Conservation (phyloP, 768 basidiomycete genomes). For the Neoboletus brunneissimus region DNA sequence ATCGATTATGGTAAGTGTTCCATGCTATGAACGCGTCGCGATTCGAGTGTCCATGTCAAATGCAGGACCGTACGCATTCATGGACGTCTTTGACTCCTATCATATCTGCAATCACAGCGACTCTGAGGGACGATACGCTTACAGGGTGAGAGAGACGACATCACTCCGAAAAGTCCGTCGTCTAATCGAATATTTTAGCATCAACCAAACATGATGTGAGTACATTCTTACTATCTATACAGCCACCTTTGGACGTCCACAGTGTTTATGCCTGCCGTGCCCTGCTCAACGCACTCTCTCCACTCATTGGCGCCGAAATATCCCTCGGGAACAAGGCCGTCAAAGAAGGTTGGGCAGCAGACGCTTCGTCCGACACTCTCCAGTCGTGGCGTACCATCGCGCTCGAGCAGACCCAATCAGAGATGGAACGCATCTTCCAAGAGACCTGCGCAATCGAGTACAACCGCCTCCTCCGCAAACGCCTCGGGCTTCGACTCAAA, state of each 20-base stretch:
- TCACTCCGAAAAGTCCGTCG: not conserved
- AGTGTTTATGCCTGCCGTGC: slow-evolving; percentile 79
- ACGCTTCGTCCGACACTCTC: slow-evolving; percentile 49
- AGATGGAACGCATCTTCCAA: slow-evolving; percentile 61
- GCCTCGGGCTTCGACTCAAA: slow-evolving; percentile 68
- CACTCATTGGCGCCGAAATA: slow-evolving; percentile 82
- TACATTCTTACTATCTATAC: not conserved
- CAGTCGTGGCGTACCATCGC: slow-evolving; percentile 62
- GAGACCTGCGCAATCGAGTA: slow-evolving; percentile 64
- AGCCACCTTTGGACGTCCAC: slow-evolving; percentile 5
- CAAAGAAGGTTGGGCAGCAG: slow-evolving; percentile 61
- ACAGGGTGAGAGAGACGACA: slow-evolving; percentile 39
- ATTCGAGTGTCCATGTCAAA: not conserved
- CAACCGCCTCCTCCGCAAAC: slow-evolving; percentile 68
- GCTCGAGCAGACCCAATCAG: slow-evolving; percentile 44
- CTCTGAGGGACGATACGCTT: slow-evolving; percentile 72
- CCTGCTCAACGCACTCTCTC: slow-evolving; percentile 73
- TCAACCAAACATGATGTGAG: slow-evolving; percentile 81
- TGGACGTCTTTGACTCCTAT: slow-evolving; percentile 83
- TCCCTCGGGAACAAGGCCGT: slow-evolving; percentile 48
- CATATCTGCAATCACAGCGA: slow-evolving; percentile 95
- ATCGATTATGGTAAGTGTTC: slow-evolving; percentile 63
- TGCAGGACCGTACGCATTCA: slow-evolving; percentile 86
- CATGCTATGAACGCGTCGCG: not conserved
- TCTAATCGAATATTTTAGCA: slow-evolving; percentile 36